Conservation (phyloP, 768 basidiomycete genomes). For the Phanerodontia chrysosporium region DNA sequence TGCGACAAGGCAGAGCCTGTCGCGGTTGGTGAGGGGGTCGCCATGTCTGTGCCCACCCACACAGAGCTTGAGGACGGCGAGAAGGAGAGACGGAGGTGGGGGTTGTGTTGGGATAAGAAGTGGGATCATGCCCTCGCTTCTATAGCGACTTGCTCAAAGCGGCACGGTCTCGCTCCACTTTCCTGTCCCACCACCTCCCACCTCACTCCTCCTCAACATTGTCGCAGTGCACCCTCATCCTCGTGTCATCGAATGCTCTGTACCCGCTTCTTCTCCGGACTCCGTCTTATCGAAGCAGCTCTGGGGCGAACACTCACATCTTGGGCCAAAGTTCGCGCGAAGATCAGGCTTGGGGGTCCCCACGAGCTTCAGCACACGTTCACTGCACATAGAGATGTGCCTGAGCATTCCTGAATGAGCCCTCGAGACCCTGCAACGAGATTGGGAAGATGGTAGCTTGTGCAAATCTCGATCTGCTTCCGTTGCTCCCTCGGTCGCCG, state of each 20-base stretch:
- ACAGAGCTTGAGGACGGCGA: neutral
- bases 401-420: neutral
- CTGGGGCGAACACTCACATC: neutral
- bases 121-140: slow-evolving; percentile 5
- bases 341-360: neutral
- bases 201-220: neutral
- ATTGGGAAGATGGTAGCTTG: neutral
- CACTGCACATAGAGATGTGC: neutral
- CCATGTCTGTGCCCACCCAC: neutral
- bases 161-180: neutral
- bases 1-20: neutral
- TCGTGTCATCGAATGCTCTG: neutral
- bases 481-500: neutral
- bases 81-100: neutral
- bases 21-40: neutral
- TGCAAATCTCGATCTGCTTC: neutral
- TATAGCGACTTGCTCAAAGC: slow-evolving; percentile 2
- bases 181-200: neutral
- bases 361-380: neutral
- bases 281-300: neutral
- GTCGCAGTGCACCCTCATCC: neutral
- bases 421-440: neutral
- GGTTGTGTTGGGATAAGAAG: neutral
- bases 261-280: neutral
- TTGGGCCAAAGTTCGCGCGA: neutral